These are phyloP conservation scores for Chalciporus chontae DNA, from an alignment of 768 basidiomycete genomes.

Conservation along the genomic window DNA sequence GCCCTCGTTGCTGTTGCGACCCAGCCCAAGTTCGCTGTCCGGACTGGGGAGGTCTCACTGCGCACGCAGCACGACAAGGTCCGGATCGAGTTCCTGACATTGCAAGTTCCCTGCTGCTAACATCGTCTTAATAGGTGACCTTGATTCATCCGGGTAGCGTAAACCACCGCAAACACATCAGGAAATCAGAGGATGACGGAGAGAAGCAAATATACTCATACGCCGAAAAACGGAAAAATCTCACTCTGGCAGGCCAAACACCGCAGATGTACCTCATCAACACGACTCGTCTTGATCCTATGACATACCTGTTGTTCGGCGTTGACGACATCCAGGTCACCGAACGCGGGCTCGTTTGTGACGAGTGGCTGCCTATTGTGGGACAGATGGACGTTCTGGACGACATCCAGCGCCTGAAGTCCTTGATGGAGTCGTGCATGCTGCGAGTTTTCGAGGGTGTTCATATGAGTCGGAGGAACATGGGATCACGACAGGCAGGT, in stretches of 20 bases:
- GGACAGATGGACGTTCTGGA: slow-evolving; percentile 74
- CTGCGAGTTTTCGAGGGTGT: slow-evolving; percentile 90
- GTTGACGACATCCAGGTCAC: slow-evolving; percentile 73
- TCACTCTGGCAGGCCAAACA: slow-evolving; percentile 42
- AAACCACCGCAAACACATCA: slow-evolving; percentile 60
- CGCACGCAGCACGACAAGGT: slow-evolving; percentile 87
- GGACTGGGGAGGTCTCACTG: slow-evolving; percentile 61
- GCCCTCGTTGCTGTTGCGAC: slow-evolving; percentile 82
- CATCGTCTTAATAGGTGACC: slow-evolving; percentile 44
- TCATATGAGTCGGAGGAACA: slow-evolving; percentile 34
- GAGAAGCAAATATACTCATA: slow-evolving; percentile 82
- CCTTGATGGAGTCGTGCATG: slow-evolving; percentile 77
- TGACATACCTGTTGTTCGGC: slow-evolving; percentile 90
- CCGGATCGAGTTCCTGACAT: slow-evolving; percentile 7
- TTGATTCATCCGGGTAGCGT: slow-evolving; percentile 87
- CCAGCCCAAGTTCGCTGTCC: slow-evolving; percentile 88
- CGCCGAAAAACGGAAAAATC: slow-evolving; percentile 79
- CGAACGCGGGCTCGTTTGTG: slow-evolving; percentile 76
- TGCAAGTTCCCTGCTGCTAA: slow-evolving; percentile 6
- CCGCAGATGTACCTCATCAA: slow-evolving; percentile 71
- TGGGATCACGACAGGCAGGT: slow-evolving; percentile 30
- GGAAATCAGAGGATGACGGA: slow-evolving; percentile 22
- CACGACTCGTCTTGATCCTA: slow-evolving; percentile 81
- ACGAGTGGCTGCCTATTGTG: slow-evolving; percentile 85
- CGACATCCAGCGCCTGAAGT: slow-evolving; percentile 78